Base-by-base conservation (phyloP, 2,329 filamentous ascomycete species). In the Saccharata proteae region DNA sequence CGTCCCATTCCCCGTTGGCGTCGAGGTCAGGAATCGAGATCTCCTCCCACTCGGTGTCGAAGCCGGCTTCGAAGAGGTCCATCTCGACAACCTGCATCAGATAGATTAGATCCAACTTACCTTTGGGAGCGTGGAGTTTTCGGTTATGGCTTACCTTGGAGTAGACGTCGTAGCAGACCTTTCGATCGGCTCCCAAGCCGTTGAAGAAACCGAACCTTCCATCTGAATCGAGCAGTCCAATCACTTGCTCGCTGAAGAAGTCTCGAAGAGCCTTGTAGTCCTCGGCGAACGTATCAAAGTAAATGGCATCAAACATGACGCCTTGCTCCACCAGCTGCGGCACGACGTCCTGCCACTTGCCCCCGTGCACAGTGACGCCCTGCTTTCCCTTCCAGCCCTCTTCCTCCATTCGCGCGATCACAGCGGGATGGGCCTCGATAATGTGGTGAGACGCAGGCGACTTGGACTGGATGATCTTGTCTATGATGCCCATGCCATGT, bases 261-360 rank as follows among this genome's bases (percentile, higher is more conserved):
- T 76, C 67, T 27, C 79, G 78, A 16, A 96, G 72, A 52, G 88
- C 81, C 2, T 67, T 65, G 57, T 96, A 98, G 40, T 90, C 82
- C 59, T 98, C 90, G 5, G 85, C 90, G 54, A 96, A 96, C 0
- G 90, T 98, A 51, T 98, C 90, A 49, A 94, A 96, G 62, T 96
- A 98, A 43, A 98, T 64, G 8, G 55, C 63, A 38, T 67, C 62
- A 32, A 66, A 61, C 6, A 52, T 37, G 13, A 48, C 49, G 22
- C 55, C 59, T 35, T 61, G 47, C 36, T 58, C 56, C 3, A 63
- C 48, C 1, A 67, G 51, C 20, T 49, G 50, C 1, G 61, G 61
- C 2, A 67, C 47, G 6, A 66, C 47, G 23, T 66, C 62, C 41
- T 67, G 63, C 63, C 63, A 67, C 17, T 54, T 51, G 16, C 63